Evolutionary conservation across 1,284 basidiomycete species (phyloP).

Genomic region (Bondarzewia mesenterica): DNA sequence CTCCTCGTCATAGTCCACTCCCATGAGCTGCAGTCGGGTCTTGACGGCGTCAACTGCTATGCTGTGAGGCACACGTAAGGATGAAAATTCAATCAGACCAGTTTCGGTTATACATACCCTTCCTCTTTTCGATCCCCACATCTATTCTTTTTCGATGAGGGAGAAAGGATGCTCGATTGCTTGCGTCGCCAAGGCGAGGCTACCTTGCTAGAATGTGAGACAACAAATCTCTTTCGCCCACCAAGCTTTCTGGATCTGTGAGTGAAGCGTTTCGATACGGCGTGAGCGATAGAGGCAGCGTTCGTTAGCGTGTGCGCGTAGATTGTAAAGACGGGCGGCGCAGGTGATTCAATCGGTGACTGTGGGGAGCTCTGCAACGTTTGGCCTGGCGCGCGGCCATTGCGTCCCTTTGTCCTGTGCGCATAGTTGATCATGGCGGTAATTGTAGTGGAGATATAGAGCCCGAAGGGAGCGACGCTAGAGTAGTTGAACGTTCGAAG

Average conservation of each 20-base stretch:
- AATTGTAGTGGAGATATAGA: too few relatives aligned
- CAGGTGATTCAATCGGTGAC: background rate
- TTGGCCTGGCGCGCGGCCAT: conserved; percentile 10
- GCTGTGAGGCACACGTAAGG: too few relatives aligned
- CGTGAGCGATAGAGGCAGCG: background rate
- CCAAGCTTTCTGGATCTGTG: conserved; percentile 9
- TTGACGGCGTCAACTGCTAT: background rate
- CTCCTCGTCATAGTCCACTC: background rate
- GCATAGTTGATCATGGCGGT: conserved; percentile 12
- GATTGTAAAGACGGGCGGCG: background rate
- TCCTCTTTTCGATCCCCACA: background rate
- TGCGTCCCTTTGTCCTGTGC: conserved; percentile 7
- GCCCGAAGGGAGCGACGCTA: background rate
- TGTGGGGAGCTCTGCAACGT: conserved; percentile 2
- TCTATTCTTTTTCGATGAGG: background rate
- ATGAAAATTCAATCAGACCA: too few relatives aligned
- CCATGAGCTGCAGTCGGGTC: background rate
- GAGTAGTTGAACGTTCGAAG: background rate
- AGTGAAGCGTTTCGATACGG: conserved; percentile 5
- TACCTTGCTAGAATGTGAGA: background rate
- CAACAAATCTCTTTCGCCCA: conserved; percentile 10
- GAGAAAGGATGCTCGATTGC: background rate
- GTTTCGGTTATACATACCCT: background rate
- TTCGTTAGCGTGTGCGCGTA: background rate
- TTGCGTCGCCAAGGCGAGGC: background rate